Percentiles rank a stretch among this genome's conserved stretches.
Conservation (phyloP, 2,329 filamentous ascomycete genomes). For the Chaetomium sp. region DNA sequence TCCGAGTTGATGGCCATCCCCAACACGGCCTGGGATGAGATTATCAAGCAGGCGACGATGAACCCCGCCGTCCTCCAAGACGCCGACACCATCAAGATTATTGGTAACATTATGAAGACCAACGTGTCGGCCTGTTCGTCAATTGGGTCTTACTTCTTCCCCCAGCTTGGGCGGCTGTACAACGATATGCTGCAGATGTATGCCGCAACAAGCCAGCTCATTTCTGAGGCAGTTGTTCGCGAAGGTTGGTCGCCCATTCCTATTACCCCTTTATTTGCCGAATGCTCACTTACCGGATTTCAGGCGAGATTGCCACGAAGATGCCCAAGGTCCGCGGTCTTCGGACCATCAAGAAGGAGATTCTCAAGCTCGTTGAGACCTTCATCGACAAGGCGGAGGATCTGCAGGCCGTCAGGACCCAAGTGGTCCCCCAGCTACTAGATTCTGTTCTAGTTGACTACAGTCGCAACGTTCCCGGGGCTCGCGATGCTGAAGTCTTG, state of each 20-base stretch:
- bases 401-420: conserved; percentile 81
- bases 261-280: not conserved
- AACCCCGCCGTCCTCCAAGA: conserved; percentile 86
- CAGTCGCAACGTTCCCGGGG: conserved; percentile 92
- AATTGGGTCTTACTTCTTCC: conserved; percentile 95
- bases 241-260: conserved; percentile 53
- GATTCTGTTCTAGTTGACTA: conserved; percentile 94
- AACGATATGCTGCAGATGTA: conserved; percentile 99
- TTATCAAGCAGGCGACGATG: conserved; percentile 80
- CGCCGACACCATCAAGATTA: conserved; percentile 92
- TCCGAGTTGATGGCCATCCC: conserved; percentile 88
- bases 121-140: conserved; percentile 98
- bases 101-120: conserved; percentile 99
- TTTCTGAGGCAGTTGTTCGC: conserved; percentile 81
- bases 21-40: conserved; percentile 90
- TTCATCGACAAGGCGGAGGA: conserved; percentile 99
- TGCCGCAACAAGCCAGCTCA: conserved; percentile 89
- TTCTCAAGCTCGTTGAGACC: conserved; percentile 94
- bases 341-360: conserved; percentile 98
- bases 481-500: conserved; percentile 90
- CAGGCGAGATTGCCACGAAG: conserved; percentile 87
- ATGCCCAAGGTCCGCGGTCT: conserved; percentile 94
- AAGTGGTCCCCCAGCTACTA: conserved; percentile 91
- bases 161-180: conserved; percentile 95
- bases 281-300: conserved; percentile 15